phyloP scores from a whole-genome alignment of 345 rosid genomes.

The Lepidium africanum region DNA sequence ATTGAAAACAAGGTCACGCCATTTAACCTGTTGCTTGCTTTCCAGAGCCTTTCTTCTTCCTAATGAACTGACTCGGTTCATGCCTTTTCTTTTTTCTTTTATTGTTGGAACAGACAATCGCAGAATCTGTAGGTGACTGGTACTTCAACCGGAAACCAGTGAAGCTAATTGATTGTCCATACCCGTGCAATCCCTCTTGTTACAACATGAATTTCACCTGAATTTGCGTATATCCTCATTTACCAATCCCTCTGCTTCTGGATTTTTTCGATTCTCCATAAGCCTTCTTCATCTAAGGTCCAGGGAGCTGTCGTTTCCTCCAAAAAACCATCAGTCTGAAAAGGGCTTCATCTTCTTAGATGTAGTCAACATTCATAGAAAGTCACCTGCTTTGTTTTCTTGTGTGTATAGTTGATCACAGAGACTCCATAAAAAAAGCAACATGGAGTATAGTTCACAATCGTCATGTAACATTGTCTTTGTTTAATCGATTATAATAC shows the following conservation, averaged over 20 bases:
- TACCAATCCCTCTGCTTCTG: neutral
- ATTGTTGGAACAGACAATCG: conserved; percentile 56
- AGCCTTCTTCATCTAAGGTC: neutral
- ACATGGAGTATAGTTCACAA: neutral
- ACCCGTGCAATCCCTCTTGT: conserved; percentile 89
- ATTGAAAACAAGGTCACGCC: conserved; percentile 50
- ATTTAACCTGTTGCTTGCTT: neutral
- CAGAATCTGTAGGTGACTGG: conserved; percentile 88
- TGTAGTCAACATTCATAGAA: neutral
- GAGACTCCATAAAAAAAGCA: neutral
- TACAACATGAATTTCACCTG: conserved; percentile 46
- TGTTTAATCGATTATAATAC: neutral
- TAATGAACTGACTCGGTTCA: neutral
- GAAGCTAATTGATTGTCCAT: conserved; percentile 78
- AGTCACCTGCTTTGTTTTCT: neutral
- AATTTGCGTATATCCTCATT: conserved; percentile 1
- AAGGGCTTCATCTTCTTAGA: conserved; percentile 5
- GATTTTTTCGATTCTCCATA: neutral
- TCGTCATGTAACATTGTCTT: neutral
- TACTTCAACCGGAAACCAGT: conserved; percentile 48
- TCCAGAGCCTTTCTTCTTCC: neutral
- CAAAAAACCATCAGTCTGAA: neutral
- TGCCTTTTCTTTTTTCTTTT: neutral
- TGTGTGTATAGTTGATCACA: neutral
- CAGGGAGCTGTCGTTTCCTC: neutral